Percentiles rank a stretch among this genome's conserved stretches.
phyloP scores from a whole-genome alignment of 441 rosid species.

The Erodium moschatum region DNA sequence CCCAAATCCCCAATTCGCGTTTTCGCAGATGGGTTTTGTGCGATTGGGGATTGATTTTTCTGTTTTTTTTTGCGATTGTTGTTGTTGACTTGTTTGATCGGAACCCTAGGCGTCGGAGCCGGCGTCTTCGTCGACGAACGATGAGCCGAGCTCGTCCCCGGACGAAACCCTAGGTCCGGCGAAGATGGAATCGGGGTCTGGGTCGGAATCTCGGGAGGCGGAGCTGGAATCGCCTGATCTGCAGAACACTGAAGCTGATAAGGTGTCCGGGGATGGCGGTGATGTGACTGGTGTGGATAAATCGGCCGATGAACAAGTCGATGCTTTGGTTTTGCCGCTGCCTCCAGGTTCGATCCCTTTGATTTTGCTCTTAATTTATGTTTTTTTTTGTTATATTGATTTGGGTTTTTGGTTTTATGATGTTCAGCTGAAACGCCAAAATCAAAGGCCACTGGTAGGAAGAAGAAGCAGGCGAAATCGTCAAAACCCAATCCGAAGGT shows the following conservation, averaged over 20 bases:
- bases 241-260: slow-evolving; percentile 33
- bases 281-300: slow-evolving; percentile 39
- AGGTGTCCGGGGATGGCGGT: slow-evolving; percentile 17
- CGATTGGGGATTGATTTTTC: too few species aligned
- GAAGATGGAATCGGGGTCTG: slow-evolving; percentile 32
- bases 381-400: slow-evolving; percentile 13
- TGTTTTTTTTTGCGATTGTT: background rate
- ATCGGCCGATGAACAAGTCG: slow-evolving; percentile 37
- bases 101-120: slow-evolving; percentile 42
- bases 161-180: slow-evolving; percentile 16
- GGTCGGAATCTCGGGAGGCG: slow-evolving; percentile 23
- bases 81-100: slow-evolving; percentile 17
- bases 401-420: slow-evolving; percentile 14
- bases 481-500: slow-evolving; percentile 36
- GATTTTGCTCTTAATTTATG: background rate
- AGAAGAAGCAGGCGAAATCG: slow-evolving; percentile 44
- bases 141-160: slow-evolving; percentile 22
- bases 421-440: slow-evolving; percentile 42
- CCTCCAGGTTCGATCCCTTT: slow-evolving; percentile 41
- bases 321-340: slow-evolving; percentile 39
- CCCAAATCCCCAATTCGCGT: background rate
- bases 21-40: slow-evolving; percentile 2
- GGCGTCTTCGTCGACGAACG: slow-evolving; percentile 47
- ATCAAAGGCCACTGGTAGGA: slow-evolving; percentile 36
- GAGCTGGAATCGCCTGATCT: slow-evolving; percentile 62